phyloP scores from a whole-genome alignment of 768 basidiomycete genomes.

The Lactarius hengduanensis region DNA sequence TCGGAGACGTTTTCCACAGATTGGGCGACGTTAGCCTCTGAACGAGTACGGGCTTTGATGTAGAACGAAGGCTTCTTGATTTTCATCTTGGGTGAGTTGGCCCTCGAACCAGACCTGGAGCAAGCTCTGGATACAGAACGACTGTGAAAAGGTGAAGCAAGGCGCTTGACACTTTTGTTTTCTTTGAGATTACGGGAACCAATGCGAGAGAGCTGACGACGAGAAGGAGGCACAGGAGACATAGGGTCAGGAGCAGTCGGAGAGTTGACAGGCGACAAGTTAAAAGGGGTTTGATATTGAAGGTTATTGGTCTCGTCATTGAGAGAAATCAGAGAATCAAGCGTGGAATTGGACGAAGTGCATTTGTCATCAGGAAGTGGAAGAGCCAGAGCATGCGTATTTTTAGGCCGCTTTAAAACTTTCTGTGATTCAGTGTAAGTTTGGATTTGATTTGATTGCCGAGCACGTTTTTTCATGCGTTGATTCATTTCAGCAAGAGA shows the following conservation, averaged over 20 bases:
- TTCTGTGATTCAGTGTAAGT: slow-evolving; percentile 28
- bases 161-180: slow-evolving; percentile 32
- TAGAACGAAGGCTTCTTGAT: slow-evolving; percentile 30
- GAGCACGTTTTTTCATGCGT: slow-evolving; percentile 50
- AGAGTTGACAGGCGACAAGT: slow-evolving; percentile 27
- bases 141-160: slow-evolving; percentile 49
- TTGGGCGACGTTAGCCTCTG: slow-evolving; percentile 29
- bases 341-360: slow-evolving; percentile 5
- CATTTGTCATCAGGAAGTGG: slow-evolving; percentile 10
- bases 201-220: slow-evolving; percentile 40
- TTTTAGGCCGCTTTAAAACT: slow-evolving; percentile 39
- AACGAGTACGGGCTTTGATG: slow-evolving; percentile 43
- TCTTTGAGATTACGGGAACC: slow-evolving; percentile 44
- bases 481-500: slow-evolving; percentile 43
- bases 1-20: slow-evolving; percentile 8
- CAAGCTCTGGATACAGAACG: slow-evolving; percentile 42
- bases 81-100: slow-evolving; percentile 30
- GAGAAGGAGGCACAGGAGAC: slow-evolving; percentile 44
- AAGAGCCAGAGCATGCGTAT: slow-evolving; percentile 25
- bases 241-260: slow-evolving; percentile 37
- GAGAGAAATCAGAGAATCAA: slow-evolving; percentile 22
- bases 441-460: slow-evolving; percentile 35
- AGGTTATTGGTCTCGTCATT: slow-evolving; percentile 30
- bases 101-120: slow-evolving; percentile 36
- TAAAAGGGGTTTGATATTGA: slow-evolving; percentile 29